phyloP scores from a whole-genome alignment of 2,329 filamentous ascomycete species.

The Chrysoporthe deuterocubensis region DNA sequence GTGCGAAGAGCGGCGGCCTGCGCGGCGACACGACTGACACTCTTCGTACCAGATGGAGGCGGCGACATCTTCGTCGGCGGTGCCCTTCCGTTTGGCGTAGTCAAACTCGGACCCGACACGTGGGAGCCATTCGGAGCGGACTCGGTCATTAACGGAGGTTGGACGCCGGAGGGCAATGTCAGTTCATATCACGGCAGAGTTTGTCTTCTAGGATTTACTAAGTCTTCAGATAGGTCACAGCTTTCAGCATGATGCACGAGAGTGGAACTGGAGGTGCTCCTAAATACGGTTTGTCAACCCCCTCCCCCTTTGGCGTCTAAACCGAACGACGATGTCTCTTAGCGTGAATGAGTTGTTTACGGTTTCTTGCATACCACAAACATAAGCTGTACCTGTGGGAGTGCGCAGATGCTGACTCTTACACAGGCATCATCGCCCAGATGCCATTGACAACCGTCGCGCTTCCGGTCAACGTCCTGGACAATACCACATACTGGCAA shows the following conservation, averaged over 20 bases:
- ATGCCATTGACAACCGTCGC: constrained; percentile 49
- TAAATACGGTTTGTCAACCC: constrained; percentile 51
- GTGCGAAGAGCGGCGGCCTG: not conserved
- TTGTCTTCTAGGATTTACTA: not conserved
- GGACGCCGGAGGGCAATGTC: constrained; percentile 47
- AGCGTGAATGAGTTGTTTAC: not conserved
- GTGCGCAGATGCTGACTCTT: not conserved
- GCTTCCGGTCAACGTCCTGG: constrained; percentile 47
- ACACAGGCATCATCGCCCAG: constrained; percentile 47
- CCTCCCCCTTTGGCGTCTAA: not conserved
- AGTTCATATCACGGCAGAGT: not conserved
- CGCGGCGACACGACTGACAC: not conserved
- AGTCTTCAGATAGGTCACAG: constrained; percentile 36
- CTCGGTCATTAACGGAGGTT: constrained; percentile 41
- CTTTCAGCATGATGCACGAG: constrained; percentile 58
- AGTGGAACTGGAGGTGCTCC: constrained; percentile 61
- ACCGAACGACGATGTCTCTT: not conserved
- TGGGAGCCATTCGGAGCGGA: constrained; percentile 34
- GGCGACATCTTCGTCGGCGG: constrained; percentile 51
- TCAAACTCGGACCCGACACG: constrained; percentile 49
- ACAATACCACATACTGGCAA: constrained; percentile 54
- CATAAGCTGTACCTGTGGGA: not conserved
- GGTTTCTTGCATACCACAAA: too few species aligned
- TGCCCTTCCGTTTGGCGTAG: constrained; percentile 48
- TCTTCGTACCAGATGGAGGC: constrained; percentile 37